Conservation (phyloP, 148 eudicot species). For the Spergularia bocconei region DNA sequence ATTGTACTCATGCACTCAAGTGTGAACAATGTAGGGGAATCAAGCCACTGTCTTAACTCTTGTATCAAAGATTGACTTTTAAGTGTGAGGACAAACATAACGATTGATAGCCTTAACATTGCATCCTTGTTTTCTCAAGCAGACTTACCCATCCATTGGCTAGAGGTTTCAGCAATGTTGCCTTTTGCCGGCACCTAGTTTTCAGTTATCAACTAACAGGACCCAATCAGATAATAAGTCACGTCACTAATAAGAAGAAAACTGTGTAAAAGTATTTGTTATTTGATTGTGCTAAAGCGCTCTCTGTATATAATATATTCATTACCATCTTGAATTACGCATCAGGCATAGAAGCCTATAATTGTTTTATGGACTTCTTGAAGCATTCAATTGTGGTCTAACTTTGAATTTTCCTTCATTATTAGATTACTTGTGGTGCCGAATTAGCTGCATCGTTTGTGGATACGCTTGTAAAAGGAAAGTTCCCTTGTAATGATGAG, state of each 20-base stretch:
- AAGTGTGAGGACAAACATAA: neutral
- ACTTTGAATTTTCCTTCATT: slow-evolving; percentile 5
- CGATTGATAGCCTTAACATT: neutral
- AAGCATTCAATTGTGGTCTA: neutral
- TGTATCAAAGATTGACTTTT: neutral
- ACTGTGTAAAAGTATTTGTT: neutral
- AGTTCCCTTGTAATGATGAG: slow-evolving; percentile 49
- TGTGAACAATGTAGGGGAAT: neutral
- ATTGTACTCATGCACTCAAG: neutral
- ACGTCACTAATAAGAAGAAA: neutral
- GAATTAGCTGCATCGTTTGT: slow-evolving; percentile 83
- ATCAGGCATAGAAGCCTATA: neutral
- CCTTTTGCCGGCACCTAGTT: neutral
- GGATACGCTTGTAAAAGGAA: slow-evolving; percentile 85
- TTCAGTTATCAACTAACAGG: neutral
- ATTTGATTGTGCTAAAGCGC: neutral
- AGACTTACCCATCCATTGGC: neutral
- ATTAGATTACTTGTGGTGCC: slow-evolving; percentile 89
- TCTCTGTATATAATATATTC: neutral
- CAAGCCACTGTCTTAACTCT: neutral
- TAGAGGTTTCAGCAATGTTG: slow-evolving; percentile 3
- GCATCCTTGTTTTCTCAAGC: neutral
- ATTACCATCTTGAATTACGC: neutral
- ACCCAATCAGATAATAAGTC: neutral
- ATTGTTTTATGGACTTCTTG: neutral